A percentile compares a stretch with the other conserved stretches of the same genome.
phyloP scores from a whole-genome alignment of 345 rosid genomes.

The Eucalyptus regnans region DNA sequence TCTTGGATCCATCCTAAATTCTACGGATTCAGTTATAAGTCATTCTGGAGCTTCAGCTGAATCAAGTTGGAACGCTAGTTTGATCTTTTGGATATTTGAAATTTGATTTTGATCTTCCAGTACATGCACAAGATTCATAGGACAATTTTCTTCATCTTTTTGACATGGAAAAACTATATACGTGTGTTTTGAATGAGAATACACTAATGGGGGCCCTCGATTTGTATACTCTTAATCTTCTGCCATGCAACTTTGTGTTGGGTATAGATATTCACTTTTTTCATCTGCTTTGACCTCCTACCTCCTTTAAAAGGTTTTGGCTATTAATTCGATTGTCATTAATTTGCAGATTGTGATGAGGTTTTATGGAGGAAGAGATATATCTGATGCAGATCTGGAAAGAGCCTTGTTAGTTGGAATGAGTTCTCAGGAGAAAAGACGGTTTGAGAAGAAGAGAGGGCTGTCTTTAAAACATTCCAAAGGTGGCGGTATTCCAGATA shows the following conservation, averaged over 20 bases:
- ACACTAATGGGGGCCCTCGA: neutral
- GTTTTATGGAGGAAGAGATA: slow-evolving; percentile 88
- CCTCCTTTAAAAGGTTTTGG: neutral
- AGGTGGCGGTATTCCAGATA: slow-evolving; percentile 1
- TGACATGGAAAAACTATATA: neutral
- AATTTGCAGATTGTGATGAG: slow-evolving; percentile 45
- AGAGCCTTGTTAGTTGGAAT: slow-evolving; percentile 76
- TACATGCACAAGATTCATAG: neutral
- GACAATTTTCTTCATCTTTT: neutral
- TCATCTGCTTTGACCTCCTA: neutral
- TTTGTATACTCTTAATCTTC: neutral
- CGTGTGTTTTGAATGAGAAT: neutral
- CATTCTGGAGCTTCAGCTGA: neutral
- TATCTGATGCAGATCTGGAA: slow-evolving; percentile 75
- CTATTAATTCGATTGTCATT: neutral
- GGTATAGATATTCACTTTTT: neutral
- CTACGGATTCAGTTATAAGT: neutral
- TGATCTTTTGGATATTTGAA: neutral
- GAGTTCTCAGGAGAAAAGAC: slow-evolving; percentile 83
- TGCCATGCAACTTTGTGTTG: neutral
- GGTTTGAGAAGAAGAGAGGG: slow-evolving; percentile 56
- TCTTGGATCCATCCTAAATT: neutral
- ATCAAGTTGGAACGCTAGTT: neutral
- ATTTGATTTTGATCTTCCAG: neutral
- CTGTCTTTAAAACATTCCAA: slow-evolving; percentile 20